Conservation (phyloP, 176 grass and related monocot genomes). For the Ensete glaucum region DNA sequence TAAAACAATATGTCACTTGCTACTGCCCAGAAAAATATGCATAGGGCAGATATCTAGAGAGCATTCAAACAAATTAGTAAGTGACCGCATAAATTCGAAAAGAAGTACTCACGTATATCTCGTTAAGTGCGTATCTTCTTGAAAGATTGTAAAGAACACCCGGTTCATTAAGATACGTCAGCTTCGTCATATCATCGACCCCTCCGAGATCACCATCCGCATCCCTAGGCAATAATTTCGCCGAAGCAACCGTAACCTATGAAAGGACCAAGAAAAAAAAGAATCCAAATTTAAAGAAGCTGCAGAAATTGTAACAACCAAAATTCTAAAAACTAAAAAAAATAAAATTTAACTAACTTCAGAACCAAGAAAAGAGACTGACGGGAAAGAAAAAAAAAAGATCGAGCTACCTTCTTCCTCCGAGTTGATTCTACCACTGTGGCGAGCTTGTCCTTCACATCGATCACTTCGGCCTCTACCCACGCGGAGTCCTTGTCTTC, state of each 20-base stretch:
- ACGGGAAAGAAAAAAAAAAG: background rate
- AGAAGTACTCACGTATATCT: constrained; percentile 73
- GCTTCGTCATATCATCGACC: constrained; percentile 97
- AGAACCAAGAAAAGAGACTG: constrained; percentile 26
- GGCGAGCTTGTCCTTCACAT: constrained; percentile 37
- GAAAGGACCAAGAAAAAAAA: background rate
- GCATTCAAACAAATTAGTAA: background rate
- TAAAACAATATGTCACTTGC: too few relatives aligned
- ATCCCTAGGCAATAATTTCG: constrained; percentile 75
- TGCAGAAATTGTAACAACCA: background rate
- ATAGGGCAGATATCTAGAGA: background rate
- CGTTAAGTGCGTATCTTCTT: constrained; percentile 89
- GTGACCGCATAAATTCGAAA: background rate
- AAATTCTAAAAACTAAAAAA: background rate
- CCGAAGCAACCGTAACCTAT: constrained; percentile 48
- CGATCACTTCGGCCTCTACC: constrained; percentile 79
- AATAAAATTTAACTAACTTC: background rate
- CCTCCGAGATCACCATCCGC: constrained; percentile 86
- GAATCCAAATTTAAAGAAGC: background rate
- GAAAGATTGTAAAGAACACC: constrained; percentile 94
- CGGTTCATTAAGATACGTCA: constrained; percentile 93
- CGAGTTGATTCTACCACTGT: constrained; percentile 52
- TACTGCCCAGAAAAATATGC: too few relatives aligned
- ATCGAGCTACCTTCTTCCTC: constrained; percentile 51
- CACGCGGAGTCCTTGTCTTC: constrained; percentile 84